Base-by-base conservation (phyloP, 345 rosid species). In the Erodium maritimum region DNA sequence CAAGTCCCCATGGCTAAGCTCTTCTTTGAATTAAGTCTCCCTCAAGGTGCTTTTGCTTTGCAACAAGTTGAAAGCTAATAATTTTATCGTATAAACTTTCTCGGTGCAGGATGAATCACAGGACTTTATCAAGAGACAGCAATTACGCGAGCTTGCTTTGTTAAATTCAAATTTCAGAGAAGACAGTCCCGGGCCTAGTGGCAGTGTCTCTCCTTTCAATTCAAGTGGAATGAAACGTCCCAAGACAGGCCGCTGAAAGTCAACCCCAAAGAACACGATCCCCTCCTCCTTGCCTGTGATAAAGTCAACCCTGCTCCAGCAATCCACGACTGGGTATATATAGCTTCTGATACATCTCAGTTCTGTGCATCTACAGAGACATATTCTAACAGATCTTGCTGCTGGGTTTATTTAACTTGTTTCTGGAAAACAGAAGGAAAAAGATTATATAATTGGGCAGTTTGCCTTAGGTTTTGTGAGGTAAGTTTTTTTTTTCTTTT, bases 191-290 rank as follows among this genome's bases (percentile, higher is more conserved):
- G 95, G 96, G 21, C 99, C 96, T 0, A 93, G 95, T 5, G 95
- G 99, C 52, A 87, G 95, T 24, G 77, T 89, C 65, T 93, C 97
- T 56, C 99, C 96, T 5, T 93, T 93, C 85, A 93, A 85, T 68
- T 80, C 95, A 29, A 87, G 91, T 56, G 87, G 97, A 58, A 86
- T 91, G 89, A 93, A 93, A 76, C 96, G 99, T 37, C 94, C 95
- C 1, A 93, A 93, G 74, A 89, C 95, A 1, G 95, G 95, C 51
- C 82, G 90, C 68, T 91, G 67, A 72, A 63, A 69, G 58, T 54
- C 13, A 29, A 29, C 24, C 65, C 52, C 21, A 57, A 50, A 58
- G 21, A 61, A 66, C 9, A 29, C 64, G 52, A 54, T 23, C 19
- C 17, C 19, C 20, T 23, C 19, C 17, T 23, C 20, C 9, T 45